Evolutionary conservation across 1,284 basidiomycete species (phyloP).

Genomic region (Ustilago nuda): DNA sequence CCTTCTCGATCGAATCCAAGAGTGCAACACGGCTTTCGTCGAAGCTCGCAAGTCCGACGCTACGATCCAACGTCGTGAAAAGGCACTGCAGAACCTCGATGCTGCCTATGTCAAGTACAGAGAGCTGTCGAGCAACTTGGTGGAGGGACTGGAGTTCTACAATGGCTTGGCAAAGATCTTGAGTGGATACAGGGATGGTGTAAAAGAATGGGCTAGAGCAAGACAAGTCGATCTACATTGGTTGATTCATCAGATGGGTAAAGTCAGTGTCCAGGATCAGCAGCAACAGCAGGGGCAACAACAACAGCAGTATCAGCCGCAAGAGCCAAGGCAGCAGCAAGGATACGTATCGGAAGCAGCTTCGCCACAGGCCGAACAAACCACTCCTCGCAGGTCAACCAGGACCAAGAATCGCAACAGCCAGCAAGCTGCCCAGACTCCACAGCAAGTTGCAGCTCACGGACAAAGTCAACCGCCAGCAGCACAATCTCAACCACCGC

Average conservation of each 20-base stretch:
- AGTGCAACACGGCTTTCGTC: slow-evolving; percentile 81
- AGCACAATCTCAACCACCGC: slow-evolving; percentile 14
- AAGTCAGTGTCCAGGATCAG: slow-evolving; percentile 20
- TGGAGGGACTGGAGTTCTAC: slow-evolving; percentile 80
- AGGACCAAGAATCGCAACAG: slow-evolving; percentile 8
- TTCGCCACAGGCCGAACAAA: background rate
- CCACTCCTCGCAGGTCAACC: slow-evolving; percentile 13
- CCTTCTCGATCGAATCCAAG: slow-evolving; percentile 79
- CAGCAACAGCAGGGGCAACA: slow-evolving; percentile 9
- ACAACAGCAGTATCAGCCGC: slow-evolving; percentile 6
- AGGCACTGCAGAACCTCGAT: slow-evolving; percentile 86
- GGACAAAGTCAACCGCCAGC: background rate
- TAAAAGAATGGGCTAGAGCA: slow-evolving; percentile 52
- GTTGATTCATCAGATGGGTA: slow-evolving; percentile 30
- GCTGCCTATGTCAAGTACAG: slow-evolving; percentile 87
- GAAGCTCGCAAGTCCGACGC: slow-evolving; percentile 83
- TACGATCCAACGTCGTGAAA: slow-evolving; percentile 83
- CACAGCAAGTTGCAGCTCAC: background rate
- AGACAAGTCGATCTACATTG: slow-evolving; percentile 49
- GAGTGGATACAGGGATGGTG: slow-evolving; percentile 43
- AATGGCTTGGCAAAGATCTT: slow-evolving; percentile 56
- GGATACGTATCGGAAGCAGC: slow-evolving; percentile 10
- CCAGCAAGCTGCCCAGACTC: slow-evolving; percentile 6
- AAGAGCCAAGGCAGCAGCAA: background rate
- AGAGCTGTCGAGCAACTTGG: slow-evolving; percentile 84